These are phyloP conservation scores for Trichoderma gracile DNA, from an alignment of 2,329 filamentous ascomycete species.

Conservation along the genomic window DNA sequence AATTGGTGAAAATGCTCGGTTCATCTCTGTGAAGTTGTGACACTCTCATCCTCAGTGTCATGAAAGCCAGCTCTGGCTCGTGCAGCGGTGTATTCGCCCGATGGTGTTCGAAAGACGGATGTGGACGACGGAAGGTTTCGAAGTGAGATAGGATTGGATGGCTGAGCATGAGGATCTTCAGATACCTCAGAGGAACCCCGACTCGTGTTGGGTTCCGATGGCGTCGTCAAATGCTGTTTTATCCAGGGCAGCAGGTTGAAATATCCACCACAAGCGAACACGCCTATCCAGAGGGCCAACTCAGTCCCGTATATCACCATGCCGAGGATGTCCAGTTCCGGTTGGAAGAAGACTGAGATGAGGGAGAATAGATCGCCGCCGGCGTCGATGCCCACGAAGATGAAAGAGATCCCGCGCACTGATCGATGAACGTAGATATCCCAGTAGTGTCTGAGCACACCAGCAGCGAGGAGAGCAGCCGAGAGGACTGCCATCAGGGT, in stretches of 20 bases:
- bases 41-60: not conserved
- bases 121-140: constrained; percentile 24
- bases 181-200: not conserved
- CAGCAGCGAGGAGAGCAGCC: constrained; percentile 62
- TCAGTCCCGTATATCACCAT: constrained; percentile 68
- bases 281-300: constrained; percentile 65
- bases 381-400: constrained; percentile 71
- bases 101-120: constrained; percentile 25
- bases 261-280: constrained; percentile 65
- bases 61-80: constrained; percentile 16
- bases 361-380: constrained; percentile 68
- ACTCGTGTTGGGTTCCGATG: not conserved
- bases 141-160: constrained; percentile 23
- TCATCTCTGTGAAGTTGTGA: not conserved
- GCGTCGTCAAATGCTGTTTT: constrained; percentile 34
- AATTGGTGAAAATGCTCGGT: not conserved
- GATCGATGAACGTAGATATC: constrained; percentile 68
- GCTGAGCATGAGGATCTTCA: not conserved
- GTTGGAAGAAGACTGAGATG: constrained; percentile 63
- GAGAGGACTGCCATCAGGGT: constrained; percentile 68
- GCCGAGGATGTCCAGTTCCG: constrained; percentile 58
- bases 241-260: constrained; percentile 65
- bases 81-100: constrained; percentile 15
- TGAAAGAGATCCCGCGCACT: constrained; percentile 69
- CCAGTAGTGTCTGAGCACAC: constrained; percentile 68